phyloP scores from a whole-genome alignment of 106 monocot species.

The Agapanthus africanus region DNA sequence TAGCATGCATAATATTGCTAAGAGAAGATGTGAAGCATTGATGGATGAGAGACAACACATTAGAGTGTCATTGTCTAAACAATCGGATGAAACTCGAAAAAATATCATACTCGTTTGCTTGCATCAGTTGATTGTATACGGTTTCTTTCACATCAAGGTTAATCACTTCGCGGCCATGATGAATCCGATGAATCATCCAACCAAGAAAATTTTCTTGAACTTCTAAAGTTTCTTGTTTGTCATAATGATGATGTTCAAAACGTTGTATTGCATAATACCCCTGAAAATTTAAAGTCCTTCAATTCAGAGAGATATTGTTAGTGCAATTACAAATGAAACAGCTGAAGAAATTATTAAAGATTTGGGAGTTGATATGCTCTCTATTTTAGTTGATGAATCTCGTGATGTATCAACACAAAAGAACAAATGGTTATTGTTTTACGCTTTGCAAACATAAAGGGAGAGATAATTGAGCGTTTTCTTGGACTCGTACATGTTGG shows the following conservation, averaged over 20 bases:
- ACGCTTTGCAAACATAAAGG: background rate
- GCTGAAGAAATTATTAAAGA: background rate
- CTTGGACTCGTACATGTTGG: background rate
- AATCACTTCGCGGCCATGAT: slow-evolving; percentile 5
- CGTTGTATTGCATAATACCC: background rate
- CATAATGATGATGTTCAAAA: slow-evolving; percentile 1
- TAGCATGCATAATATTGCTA: too few relatives aligned
- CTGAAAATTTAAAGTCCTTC: background rate
- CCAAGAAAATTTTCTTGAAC: slow-evolving; percentile 14
- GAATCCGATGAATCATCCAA: slow-evolving; percentile 15
- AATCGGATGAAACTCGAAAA: background rate
- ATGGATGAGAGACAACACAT: background rate
- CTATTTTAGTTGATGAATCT: background rate
- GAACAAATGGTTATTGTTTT: slow-evolving; percentile 10
- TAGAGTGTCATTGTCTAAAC: background rate
- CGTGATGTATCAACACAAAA: slow-evolving; percentile 3
- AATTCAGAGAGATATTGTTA: background rate
- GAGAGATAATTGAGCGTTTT: slow-evolving; percentile 6
- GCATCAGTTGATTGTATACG: slow-evolving; percentile 1
- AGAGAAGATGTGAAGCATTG: too few relatives aligned
- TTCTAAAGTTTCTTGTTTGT: slow-evolving; percentile 6
- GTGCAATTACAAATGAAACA: background rate
- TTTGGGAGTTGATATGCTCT: background rate
- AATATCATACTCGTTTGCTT: background rate
- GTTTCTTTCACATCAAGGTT: slow-evolving; percentile 8